Evolutionary conservation across 768 basidiomycete genomes (phyloP), one percentile per base, ranked within the genome.

Genomic region (Panellus pusillus): DNA sequence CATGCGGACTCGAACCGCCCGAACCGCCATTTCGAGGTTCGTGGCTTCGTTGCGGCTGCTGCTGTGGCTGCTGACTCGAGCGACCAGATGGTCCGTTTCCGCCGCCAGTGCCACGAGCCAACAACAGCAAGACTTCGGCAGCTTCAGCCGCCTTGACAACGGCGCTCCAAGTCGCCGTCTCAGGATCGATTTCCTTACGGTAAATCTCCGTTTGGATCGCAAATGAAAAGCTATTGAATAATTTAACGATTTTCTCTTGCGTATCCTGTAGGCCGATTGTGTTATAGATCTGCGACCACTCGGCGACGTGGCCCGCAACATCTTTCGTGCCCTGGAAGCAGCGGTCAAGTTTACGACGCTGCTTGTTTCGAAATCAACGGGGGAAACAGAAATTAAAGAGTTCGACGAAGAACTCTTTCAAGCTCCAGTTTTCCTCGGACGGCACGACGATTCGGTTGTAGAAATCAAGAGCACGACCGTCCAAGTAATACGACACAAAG

Each of bases 311-410:
- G 1, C 61, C 62, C 0, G 55, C 42, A 0, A 72, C 62, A 0
- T 40, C 57, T 9, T 45, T 43, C 6, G 15, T 13, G 15, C 43
- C 28, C 18, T 57, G 55, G 37, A 18, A 35, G 35, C 41, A 46
- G 17, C 27, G 31, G 15, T 46, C 28, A 11, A 53, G 18, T 9
- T 47, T 36, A 15, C 36, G 35, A 6, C 54, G 6, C 17, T 49
- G 48, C 18, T 31, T 45, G 19, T 49, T 44, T 11, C 32, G 54
- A 43, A 73, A 31, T 70, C 61, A 0, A 65, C 45, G 0, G 72
- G n/a, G 72, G 57, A 75, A 75, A 28, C 73, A 72, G 28, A 70
- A 70, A 28, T 73, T 63, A 47, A 71, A 74, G 13, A 75, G 15
- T 32, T 62, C 66, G 4, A 53, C 32, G 48, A 72, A 73, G 53